Conservation (phyloP, 1,284 basidiomycete genomes). For the Apiotrichum porosum region DNA sequence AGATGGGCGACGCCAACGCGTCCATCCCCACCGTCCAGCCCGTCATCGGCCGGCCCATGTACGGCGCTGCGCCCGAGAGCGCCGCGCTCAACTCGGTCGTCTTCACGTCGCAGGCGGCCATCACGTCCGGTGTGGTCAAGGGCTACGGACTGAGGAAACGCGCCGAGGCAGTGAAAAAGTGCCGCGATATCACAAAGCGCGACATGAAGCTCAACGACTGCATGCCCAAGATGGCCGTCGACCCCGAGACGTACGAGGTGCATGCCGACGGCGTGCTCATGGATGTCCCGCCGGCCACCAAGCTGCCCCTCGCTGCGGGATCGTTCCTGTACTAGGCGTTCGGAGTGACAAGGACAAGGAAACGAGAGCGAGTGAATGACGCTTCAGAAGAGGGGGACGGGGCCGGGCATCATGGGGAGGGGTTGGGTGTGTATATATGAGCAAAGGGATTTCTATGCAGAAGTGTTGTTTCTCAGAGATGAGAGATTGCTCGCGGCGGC, state of each 20-base stretch:
- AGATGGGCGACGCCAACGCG: constrained; percentile 90
- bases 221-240: constrained; percentile 76
- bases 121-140: constrained; percentile 58
- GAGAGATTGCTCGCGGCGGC: too few species aligned
- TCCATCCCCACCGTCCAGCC: constrained; percentile 94
- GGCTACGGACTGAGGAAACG: constrained; percentile 72
- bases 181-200: constrained; percentile 70
- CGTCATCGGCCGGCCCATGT: constrained; percentile 80
- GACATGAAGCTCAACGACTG: constrained; percentile 91
- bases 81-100: constrained; percentile 74
- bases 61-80: constrained; percentile 68
- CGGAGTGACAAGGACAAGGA: neutral
- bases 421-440: too few species aligned
- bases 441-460: too few species aligned
- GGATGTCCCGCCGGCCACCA: constrained; percentile 71
- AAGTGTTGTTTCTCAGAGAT: too few species aligned
- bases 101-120: constrained; percentile 76
- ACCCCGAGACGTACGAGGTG: constrained; percentile 90
- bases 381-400: too few species aligned
- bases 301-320: constrained; percentile 61
- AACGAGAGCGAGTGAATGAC: too few species aligned
- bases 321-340: constrained; percentile 52
- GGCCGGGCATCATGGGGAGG: too few species aligned
- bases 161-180: constrained; percentile 69
- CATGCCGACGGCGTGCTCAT: constrained; percentile 69